Conservation (phyloP, 768 basidiomycete species). For the Boletus huronensis region DNA sequence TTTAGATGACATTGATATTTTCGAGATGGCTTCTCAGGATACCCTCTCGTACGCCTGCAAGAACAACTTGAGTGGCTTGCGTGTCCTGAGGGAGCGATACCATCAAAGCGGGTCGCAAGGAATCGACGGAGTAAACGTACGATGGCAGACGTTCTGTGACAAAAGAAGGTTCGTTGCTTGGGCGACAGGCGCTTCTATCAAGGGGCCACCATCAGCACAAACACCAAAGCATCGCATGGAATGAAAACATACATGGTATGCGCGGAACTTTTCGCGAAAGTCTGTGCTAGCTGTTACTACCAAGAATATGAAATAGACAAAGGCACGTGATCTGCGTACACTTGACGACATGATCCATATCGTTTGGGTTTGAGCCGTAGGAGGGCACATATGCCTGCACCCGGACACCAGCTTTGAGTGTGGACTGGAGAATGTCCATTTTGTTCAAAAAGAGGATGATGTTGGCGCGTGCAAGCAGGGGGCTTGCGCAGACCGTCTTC, state of each 20-base stretch:
- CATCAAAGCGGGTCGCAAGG: neutral
- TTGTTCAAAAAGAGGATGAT: conserved; percentile 81
- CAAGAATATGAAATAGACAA: neutral
- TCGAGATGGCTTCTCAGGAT: conserved; percentile 34
- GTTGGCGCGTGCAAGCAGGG: conserved; percentile 55
- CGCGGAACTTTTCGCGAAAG: conserved; percentile 65
- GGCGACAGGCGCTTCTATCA: conserved; percentile 55
- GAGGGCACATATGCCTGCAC: conserved; percentile 61
- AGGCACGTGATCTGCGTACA: conserved; percentile 41
- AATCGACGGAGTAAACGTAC: conserved; percentile 36
- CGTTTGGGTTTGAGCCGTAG: conserved; percentile 57
- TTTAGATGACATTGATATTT: conserved; percentile 27
- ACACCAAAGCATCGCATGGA: neutral
- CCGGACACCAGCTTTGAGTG: conserved; percentile 51
- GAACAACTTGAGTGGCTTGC: conserved; percentile 35
- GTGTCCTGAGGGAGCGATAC: conserved; percentile 32
- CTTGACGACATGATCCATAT: conserved; percentile 54
- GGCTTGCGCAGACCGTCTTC: conserved; percentile 65
- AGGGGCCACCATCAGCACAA: neutral
- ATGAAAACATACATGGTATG: conserved; percentile 50
- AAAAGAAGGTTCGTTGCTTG: conserved; percentile 55
- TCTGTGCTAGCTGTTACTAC: conserved; percentile 36
- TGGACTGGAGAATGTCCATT: conserved; percentile 58
- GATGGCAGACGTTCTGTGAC: conserved; percentile 68
- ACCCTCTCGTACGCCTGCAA: conserved; percentile 43